Base-by-base conservation (phyloP, 352 stramenopile genomes). In the Globisporangium uncinulatum region DNA sequence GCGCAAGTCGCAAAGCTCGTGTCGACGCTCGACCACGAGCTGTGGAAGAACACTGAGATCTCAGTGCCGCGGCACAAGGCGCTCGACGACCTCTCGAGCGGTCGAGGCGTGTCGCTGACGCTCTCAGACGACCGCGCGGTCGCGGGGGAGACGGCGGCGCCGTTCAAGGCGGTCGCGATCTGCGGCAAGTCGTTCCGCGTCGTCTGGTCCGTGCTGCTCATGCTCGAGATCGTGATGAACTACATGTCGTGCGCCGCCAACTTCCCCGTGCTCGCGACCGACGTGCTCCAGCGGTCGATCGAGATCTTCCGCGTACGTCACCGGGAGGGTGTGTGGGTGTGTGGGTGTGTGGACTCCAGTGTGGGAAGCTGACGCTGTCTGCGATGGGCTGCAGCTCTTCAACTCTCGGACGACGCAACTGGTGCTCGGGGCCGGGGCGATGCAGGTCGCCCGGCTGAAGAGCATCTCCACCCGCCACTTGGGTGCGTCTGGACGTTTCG, bases 391-490 rank as follows among this genome's bases (percentile, higher is more conserved):
- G 54, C 61, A 96, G 69, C 67, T 99, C 61, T 99, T 98, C 86
- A 98, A 98, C 69, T 96, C 94, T 9, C 70, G 95, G 17, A 97
- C 96, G 6, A 98, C 91, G 17, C 93, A 98, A 57, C 83, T 99
- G 15, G 96, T 99, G 34, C 79, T 99, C 13, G 95, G 94, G 7
- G 96, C 96, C 61, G 95, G 95, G 13, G 95, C 95, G 13, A 98
- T 99, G 73, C 94, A 99, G 70, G 83, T 96, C 42, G 95, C 95
- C n/a, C 79, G 86, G 43, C 76, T 98, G 20, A 98, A 98, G 66
- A 98, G 90, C 44, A 99, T 99, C 69, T 98, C 96, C 21, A 90
- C 95, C 0, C 92, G 97, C 46, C 96, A 99, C 73, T 70, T 99
- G 39, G 83, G 83, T 92, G 63, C 34, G 55, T 42, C 19, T 29